Evolutionary conservation across 148 eudicot species (phyloP), one percentile per base, ranked within the genome.

Genomic region (Cornus suecica): DNA sequence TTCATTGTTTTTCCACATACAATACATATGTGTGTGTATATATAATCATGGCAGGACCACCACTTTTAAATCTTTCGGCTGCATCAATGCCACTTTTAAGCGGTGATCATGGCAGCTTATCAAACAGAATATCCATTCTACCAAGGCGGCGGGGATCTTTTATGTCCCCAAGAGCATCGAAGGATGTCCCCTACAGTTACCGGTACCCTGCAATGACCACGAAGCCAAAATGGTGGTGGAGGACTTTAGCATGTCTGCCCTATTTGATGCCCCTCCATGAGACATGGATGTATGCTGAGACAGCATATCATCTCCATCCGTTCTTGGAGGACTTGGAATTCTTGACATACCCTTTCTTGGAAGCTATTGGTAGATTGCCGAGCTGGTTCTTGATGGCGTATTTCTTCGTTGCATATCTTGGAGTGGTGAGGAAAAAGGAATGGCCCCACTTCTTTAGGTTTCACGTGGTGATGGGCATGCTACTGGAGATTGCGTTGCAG

Each of bases 381-480:
- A 71, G 83, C 45, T 94, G 97, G 97, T 92, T 84, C 68, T 77
- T 92, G 41, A 85, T 90, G 86, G 95, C 91, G 0, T 90, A 90
- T 78, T 89, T 92, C 80, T 82, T 90, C 7, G 77, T 84, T 29
- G 95, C 94, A 18, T 94, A 94, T 78, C 88, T 92, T 11, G 90
- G 86, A 52, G 70, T 94, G 1, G 97, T 94, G 70, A 89, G 98
- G 86, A 80, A 88, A 79, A 94, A 89, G 80, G 95, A 90, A 77
- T 88, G 95, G 92, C 98, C 98, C 15, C 98, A 94, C 85, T 94
- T 92, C 84, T 92, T 92, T 34, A 81, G 98, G 78, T 94, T 94
- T 80, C 95, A 94, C 73, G 93, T 92, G 30, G 91, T 94, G 66
- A 85, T 81, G 86, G 97, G 91, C 8, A 92, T 92, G 97, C 79